These are phyloP conservation scores for Cinchona pubescens DNA, from an alignment of 257 asterid species.

Conservation along the genomic window DNA sequence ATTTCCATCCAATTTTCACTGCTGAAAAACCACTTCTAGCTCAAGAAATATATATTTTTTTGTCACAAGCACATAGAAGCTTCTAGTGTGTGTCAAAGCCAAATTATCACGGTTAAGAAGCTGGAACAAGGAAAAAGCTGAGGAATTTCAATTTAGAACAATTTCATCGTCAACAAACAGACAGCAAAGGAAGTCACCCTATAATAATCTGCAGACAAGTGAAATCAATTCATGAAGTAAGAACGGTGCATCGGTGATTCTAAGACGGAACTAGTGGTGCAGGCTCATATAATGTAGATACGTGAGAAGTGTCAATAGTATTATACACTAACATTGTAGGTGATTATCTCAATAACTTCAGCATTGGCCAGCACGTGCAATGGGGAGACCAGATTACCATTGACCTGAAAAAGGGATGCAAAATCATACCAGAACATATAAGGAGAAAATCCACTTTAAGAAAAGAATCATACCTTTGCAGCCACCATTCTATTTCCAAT, in stretches of 20 bases:
- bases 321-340: conserved; percentile 64
- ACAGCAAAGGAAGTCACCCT: neutral
- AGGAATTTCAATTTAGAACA: neutral
- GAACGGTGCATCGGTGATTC: neutral
- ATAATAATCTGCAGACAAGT: neutral
- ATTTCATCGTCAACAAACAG: neutral
- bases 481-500: conserved; percentile 95
- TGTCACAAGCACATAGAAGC: neutral
- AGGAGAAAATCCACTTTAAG: conserved; percentile 8
- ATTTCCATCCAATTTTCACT: neutral
- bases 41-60: neutral
- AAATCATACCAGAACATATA: conserved; percentile 16
- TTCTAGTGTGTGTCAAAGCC: neutral
- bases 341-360: conserved; percentile 84
- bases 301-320: conserved; percentile 7
- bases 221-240: neutral
- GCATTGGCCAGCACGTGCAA: conserved; percentile 75
- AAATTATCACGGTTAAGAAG: neutral
- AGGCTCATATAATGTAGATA: neutral
- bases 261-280: neutral
- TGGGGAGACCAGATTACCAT: conserved; percentile 86
- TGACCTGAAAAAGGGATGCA: conserved; percentile 57
- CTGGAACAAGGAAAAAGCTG: neutral
- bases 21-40: neutral
- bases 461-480: conserved; percentile 56